Conservation (phyloP, 208 protist genomes). For the Leishmania tropica region DNA sequence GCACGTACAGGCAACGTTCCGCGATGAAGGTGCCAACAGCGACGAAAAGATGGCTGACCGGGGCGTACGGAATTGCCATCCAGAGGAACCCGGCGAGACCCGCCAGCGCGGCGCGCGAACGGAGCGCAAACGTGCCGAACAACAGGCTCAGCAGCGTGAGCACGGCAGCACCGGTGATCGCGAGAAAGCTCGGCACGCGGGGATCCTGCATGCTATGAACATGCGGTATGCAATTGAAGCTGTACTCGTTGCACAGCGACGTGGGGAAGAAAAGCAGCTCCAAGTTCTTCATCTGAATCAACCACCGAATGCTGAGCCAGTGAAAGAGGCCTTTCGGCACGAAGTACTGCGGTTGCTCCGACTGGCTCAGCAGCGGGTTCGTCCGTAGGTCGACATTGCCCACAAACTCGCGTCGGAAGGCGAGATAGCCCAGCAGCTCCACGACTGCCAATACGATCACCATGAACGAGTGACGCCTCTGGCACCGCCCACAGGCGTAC, state of each 20-base stretch:
- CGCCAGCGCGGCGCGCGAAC: conserved; percentile 17
- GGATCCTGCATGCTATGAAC: conserved; percentile 43
- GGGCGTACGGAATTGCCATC: conserved; percentile 77
- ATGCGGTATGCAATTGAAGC: conserved; percentile 87
- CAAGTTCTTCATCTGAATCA: conserved; percentile 80
- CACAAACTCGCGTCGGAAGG: conserved; percentile 53
- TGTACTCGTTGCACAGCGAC: conserved; percentile 86
- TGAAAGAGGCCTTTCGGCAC: conserved; percentile 29
- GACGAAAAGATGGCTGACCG: conserved; percentile 85
- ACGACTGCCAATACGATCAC: conserved; percentile 18
- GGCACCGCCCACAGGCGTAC: conserved; percentile 29
- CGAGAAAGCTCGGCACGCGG: conserved; percentile 34
- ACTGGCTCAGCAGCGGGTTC: conserved; percentile 50
- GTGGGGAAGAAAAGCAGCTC: conserved; percentile 81
- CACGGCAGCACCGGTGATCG: conserved; percentile 18
- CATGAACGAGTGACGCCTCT: conserved; percentile 4
- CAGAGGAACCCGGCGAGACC: conserved; percentile 47
- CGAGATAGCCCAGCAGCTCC: conserved; percentile 45
- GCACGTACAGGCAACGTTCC: conserved; percentile 89
- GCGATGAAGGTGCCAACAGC: conserved; percentile 82
- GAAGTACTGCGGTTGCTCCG: conserved; percentile 88
- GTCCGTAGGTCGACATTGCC: conserved; percentile 51
- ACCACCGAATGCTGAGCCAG: conserved; percentile 53
- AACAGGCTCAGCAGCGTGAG: not conserved
- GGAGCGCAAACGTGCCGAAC: conserved; percentile 21